phyloP scores from a whole-genome alignment of 1,284 basidiomycete genomes.

The Stereum hirsutum region DNA sequence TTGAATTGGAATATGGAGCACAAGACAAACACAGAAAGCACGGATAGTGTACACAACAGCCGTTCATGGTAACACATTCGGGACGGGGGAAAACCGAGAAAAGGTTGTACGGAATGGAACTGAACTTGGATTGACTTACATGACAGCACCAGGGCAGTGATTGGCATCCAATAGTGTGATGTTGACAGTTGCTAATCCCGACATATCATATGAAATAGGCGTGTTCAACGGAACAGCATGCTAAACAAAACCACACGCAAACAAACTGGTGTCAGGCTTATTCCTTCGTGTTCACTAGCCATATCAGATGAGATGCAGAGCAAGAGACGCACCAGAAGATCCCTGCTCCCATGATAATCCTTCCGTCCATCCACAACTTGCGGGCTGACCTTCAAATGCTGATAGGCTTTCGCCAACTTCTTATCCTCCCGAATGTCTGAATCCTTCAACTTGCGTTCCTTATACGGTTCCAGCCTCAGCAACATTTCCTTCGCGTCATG shows the following conservation, averaged over 20 bases:
- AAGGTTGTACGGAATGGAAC: background rate
- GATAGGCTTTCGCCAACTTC: conserved; percentile 42
- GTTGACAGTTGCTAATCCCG: conserved; percentile 45
- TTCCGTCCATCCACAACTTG: conserved; percentile 31
- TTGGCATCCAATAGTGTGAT: conserved; percentile 88
- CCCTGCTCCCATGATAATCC: conserved; percentile 43
- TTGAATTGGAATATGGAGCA: too few relatives aligned
- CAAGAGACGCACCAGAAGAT: conserved; percentile 46
- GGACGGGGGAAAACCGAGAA: background rate
- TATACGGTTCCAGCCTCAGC: conserved; percentile 61
- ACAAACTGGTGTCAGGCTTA: too few relatives aligned
- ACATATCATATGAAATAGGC: conserved; percentile 57
- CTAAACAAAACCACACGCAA: too few relatives aligned
- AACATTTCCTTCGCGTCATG: conserved; percentile 78
- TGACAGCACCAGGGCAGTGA: conserved; percentile 89
- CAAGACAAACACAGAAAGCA: conserved; percentile 2
- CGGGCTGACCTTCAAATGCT: conserved; percentile 56
- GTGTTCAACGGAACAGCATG: conserved; percentile 45
- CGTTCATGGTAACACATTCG: too few relatives aligned
- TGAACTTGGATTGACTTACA: conserved; percentile 40
- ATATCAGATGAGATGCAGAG: background rate
- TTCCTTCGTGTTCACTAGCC: background rate
- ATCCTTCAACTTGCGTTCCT: conserved; percentile 49
- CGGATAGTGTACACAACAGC: too few relatives aligned
- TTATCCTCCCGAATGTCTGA: conserved; percentile 44